phyloP scores from a whole-genome alignment of 1,284 basidiomycete genomes.

The Sanguinoderma infundibulare region DNA sequence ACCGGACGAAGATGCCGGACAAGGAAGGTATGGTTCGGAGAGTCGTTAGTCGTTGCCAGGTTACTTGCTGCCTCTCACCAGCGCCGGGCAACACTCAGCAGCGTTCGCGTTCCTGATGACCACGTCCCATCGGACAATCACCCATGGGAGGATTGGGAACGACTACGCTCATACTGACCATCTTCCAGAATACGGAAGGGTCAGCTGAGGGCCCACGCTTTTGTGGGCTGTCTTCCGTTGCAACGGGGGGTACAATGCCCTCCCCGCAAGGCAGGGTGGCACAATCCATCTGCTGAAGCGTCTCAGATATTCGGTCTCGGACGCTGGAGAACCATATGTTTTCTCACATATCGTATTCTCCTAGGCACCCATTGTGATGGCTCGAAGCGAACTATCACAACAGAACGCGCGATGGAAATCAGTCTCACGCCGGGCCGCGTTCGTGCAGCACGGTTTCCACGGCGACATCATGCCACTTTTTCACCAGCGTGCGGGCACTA shows the following conservation, averaged over 20 bases:
- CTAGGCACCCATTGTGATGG: background rate
- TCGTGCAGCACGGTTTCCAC: slow-evolving; percentile 14
- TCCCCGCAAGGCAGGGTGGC: background rate
- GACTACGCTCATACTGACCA: background rate
- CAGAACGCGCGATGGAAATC: slow-evolving; percentile 9
- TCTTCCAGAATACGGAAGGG: background rate
- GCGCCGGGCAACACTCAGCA: background rate
- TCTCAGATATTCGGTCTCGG: background rate
- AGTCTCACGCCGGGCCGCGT: slow-evolving; percentile 2
- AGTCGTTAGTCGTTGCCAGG: slow-evolving; percentile 18
- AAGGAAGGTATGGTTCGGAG: slow-evolving; percentile 14
- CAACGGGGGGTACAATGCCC: background rate
- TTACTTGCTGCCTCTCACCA: slow-evolving; percentile 5
- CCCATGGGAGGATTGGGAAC: slow-evolving; percentile 1
- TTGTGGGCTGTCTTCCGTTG: background rate
- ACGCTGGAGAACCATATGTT: background rate
- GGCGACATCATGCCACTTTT: slow-evolving; percentile 12
- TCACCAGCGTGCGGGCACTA: background rate
- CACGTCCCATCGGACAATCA: slow-evolving; percentile 14
- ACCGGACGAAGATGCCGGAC: background rate
- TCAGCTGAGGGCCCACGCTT: slow-evolving; percentile 1
- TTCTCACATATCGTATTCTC: background rate
- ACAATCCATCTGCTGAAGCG: background rate
- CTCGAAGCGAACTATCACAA: slow-evolving; percentile 4
- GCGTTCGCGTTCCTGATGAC: slow-evolving; percentile 19